Conservation (phyloP, 345 rosid species). For the Citrus australasica region DNA sequence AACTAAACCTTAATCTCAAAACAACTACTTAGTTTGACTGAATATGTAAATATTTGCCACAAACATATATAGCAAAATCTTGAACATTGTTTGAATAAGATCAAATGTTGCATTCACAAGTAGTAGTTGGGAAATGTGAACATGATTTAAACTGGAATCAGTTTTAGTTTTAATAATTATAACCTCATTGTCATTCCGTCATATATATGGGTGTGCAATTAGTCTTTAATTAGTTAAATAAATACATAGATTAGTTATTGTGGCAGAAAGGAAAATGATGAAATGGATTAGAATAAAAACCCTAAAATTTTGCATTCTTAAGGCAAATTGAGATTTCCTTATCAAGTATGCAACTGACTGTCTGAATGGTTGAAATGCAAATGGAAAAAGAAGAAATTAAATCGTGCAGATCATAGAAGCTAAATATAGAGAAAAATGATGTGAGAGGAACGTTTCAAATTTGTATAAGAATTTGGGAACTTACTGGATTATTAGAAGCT, state of each 20-base stretch:
- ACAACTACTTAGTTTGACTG: too few relatives aligned
- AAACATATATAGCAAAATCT: too few relatives aligned
- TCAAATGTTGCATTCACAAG: too few relatives aligned
- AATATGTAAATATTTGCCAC: too few relatives aligned
- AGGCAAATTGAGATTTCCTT: background rate
- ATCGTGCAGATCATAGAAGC: background rate
- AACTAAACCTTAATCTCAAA: too few relatives aligned
- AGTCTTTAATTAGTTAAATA: background rate
- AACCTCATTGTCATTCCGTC: too few relatives aligned
- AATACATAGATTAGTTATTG: background rate
- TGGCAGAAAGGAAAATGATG: background rate
- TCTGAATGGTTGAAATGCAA: background rate
- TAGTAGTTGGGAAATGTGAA: too few relatives aligned
- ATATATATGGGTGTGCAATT: too few relatives aligned
- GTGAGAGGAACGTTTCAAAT: background rate
- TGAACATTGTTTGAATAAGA: too few relatives aligned
- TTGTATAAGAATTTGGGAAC: constrained; percentile 14
- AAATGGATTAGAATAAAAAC: background rate
- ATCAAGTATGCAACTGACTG: background rate
- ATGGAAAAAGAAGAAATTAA: background rate
- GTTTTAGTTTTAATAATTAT: too few relatives aligned
- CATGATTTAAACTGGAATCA: too few relatives aligned
- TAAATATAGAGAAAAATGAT: background rate
- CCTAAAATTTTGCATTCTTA: background rate
- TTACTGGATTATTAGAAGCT: constrained; percentile 2